phyloP scores from a whole-genome alignment of 2,329 filamentous ascomycete genomes.

The Chalaropsis ovoidea region DNA sequence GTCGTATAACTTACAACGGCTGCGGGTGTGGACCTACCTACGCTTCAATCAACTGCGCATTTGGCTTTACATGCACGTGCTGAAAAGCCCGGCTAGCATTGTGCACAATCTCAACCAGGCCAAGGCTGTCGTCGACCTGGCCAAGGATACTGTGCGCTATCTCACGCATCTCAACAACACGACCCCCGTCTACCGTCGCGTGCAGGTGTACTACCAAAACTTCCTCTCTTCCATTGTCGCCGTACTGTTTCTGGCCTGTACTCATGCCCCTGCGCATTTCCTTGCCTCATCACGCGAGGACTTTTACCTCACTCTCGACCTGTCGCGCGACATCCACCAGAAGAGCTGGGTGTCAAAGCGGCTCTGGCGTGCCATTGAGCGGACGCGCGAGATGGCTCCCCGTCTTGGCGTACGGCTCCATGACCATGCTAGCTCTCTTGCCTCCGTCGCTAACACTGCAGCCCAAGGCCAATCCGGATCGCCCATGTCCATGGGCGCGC shows the following conservation, averaged over 20 bases:
- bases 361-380: slow-evolving; percentile 61
- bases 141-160: slow-evolving; percentile 66
- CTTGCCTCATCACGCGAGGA: slow-evolving; percentile 59
- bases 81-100: slow-evolving; percentile 78
- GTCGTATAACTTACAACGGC: slow-evolving; percentile 57
- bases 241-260: slow-evolving; percentile 65
- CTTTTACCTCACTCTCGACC: slow-evolving; percentile 67
- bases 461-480: background rate
- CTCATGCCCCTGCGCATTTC: slow-evolving; percentile 63
- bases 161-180: slow-evolving; percentile 61
- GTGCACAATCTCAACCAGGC: slow-evolving; percentile 64
- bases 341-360: slow-evolving; percentile 63
- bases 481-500: slow-evolving; percentile 1
- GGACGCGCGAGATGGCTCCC: slow-evolving; percentile 61
- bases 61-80: slow-evolving; percentile 74
- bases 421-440: slow-evolving; percentile 26
- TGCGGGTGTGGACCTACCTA: slow-evolving; percentile 75
- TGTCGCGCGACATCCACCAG: slow-evolving; percentile 61
- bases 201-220: slow-evolving; percentile 71
- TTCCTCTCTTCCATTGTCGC: slow-evolving; percentile 66
- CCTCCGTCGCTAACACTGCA: slow-evolving; percentile 9
- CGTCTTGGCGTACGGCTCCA: slow-evolving; percentile 48
- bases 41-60: slow-evolving; percentile 85
- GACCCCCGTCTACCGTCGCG: slow-evolving; percentile 58
- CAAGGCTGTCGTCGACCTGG: slow-evolving; percentile 61